Base-by-base conservation (phyloP, 1,139 yeast species). In the Hyphopichia khmerensis region DNA sequence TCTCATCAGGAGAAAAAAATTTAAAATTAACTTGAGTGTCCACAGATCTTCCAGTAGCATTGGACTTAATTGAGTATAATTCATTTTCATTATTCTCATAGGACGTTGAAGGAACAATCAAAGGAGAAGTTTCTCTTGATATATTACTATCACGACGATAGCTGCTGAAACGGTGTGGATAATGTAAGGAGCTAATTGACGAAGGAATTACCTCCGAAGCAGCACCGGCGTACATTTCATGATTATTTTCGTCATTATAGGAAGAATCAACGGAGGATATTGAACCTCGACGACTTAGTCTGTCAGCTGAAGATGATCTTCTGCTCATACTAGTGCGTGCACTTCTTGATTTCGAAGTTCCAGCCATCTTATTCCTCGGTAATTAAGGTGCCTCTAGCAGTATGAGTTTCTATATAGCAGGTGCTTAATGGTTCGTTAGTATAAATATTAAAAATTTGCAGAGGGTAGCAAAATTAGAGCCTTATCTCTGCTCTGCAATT, bases 151-250 rank as follows among this genome's bases (percentile, higher is more conserved):
- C 56, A 19, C 48, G 64, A 56, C 59, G 55, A 18, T 61, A 55
- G 33, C 65, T 57, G 0, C 70, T 69, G 50, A 76, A 72, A 48
- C 67, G 78, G 65, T 79, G 82, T 7, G 79, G 76, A 53, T 87
- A 95, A 59, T 89, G 97, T 59, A 91, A 87, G 1, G 96, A 80
- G 1, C 95, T 81, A 50, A 89, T 86, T 1, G 97, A 87, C 19
- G 96, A 86, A 1, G 99, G 98, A 35, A 91, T 83, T 33, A 88
- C 80, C 54, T 87, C 96, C 5, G 91, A 82, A 0, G 89, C 88
- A 1, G 96, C 96, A 33, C 98, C 98, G 4, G 95, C 84, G 64
- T 79, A 91, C 68, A 89, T 84, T 61, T 91, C 97, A 37, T 77
- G 65, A 48, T 68, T 77, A 51, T 78, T 77, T 18, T 72, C 80